Conservation (phyloP, 2,329 filamentous ascomycete genomes). For the Cladosporium halotolerans region DNA sequence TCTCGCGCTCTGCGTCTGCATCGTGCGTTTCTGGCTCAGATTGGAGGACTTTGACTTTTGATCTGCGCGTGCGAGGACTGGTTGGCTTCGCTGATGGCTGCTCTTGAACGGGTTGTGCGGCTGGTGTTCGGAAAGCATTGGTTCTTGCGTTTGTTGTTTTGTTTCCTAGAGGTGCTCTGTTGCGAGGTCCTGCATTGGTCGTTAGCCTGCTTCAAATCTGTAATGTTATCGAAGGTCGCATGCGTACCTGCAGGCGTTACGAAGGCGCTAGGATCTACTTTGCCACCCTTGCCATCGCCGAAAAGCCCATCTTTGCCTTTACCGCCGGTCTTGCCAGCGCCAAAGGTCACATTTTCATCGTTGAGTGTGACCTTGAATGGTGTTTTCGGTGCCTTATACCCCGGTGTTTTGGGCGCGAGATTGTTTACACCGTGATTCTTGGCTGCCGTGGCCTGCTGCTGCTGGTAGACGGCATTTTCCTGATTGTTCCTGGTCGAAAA, state of each 20-base stretch:
- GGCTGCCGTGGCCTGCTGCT: constrained; percentile 62
- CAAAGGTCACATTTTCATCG: constrained; percentile 74
- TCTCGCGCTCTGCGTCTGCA: constrained; percentile 60
- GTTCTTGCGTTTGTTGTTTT: constrained; percentile 96
- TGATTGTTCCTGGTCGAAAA: constrained; percentile 70
- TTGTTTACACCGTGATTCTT: constrained; percentile 64
- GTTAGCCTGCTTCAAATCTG: background rate
- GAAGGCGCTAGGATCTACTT: constrained; percentile 54
- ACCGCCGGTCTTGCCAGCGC: constrained; percentile 52
- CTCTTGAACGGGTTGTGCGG: constrained; percentile 49
- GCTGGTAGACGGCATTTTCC: constrained; percentile 75
- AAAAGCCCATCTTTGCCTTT: constrained; percentile 52
- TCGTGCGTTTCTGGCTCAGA: constrained; percentile 40
- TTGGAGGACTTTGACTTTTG: constrained; percentile 58
- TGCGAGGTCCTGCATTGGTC: constrained; percentile 50
- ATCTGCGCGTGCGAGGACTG: constrained; percentile 50
- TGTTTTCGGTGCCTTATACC: constrained; percentile 69
- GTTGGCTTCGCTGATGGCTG: constrained; percentile 45
- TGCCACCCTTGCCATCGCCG: constrained; percentile 47
- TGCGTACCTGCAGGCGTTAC: constrained; percentile 72
- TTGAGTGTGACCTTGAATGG: constrained; percentile 71
- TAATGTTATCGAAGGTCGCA: background rate
- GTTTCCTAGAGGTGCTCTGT: constrained; percentile 76
- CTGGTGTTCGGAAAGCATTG: constrained; percentile 56
- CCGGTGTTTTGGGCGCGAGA: constrained; percentile 70